Base-by-base conservation (phyloP, 1,284 basidiomycete species). In the Melampsora americana region DNA sequence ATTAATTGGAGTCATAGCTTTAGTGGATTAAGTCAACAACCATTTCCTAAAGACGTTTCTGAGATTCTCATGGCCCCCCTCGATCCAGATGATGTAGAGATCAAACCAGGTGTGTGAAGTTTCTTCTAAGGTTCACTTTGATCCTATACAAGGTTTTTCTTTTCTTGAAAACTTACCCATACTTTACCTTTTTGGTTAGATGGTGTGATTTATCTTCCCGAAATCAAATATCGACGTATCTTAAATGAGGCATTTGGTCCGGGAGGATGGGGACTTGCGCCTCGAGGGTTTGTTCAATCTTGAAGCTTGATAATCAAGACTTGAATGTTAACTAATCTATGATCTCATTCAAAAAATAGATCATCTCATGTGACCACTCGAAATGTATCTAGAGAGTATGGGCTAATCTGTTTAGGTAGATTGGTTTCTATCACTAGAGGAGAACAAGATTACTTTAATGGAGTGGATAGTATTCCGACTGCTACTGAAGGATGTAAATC, bases 221-320 rank as follows among this genome's bases (percentile, higher is more conserved):
- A 98, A 83, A 99, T 98, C 83, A 96, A 98, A 83, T 99, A 98
- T 82, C 88, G 95, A n/a, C 88, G 95, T 18, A 90, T 94, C 50
- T 84, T 98, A 62, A 98, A 98, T 86, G 89, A 87, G 78, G 93
- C 95, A 0, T 98, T 99, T 81, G 95, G 95, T 11, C 95, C 95
- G 6, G 95, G 95, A 16, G 95, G 90, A 2, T 98, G 95, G 95
- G 95, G 95, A 23, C 87, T 98, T 74, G 95, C 94, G 16, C 95
- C 95, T 2, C 88, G 95, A 28, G 90, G 91, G 65, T 92, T 95
- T 84, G 94, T 92, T 12, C 92, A 93, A 80, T 28, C 46, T 56
- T 9, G 16, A 23, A 14, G 90, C 95, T n/a, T 89, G 90, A 1
- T 35, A 20, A 62, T 20, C 6, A 30, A 1, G 6, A 62, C 18